phyloP scores from a whole-genome alignment of 2,329 filamentous ascomycete genomes.

The Hyphodiscus sp. region DNA sequence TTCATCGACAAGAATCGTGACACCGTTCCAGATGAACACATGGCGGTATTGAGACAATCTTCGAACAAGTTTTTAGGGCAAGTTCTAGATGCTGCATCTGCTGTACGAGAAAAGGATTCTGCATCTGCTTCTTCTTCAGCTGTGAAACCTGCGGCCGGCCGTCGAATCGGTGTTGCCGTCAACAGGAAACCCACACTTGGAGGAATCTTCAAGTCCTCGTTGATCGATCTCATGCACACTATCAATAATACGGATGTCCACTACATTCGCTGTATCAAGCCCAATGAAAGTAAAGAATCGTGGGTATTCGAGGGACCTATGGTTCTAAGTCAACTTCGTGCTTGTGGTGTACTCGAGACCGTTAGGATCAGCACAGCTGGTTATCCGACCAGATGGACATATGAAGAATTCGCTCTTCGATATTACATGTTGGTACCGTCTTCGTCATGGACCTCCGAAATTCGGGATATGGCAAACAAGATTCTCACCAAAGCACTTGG shows the following conservation, averaged over 20 bases:
- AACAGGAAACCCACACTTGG: constrained; percentile 95
- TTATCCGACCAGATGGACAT: constrained; percentile 97
- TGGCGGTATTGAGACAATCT: constrained; percentile 82
- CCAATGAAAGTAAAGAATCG: constrained; percentile 90
- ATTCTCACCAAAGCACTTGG: constrained; percentile 87
- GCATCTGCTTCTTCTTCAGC: constrained; percentile 58
- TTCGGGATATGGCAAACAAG: constrained; percentile 86
- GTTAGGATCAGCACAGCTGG: constrained; percentile 96
- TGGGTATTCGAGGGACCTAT: constrained; percentile 99
- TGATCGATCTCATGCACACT: constrained; percentile 96
- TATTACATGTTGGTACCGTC: constrained; percentile 98
- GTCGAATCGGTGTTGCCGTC: constrained; percentile 84
- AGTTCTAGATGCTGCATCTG: constrained; percentile 77
- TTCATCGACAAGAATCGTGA: constrained; percentile 99
- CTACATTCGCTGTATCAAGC: constrained; percentile 98
- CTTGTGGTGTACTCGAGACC: constrained; percentile 97
- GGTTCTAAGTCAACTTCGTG: constrained; percentile 93
- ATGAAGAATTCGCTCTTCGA: constrained; percentile 92
- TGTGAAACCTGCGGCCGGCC: constrained; percentile 73
- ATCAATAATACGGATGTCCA: constrained; percentile 98
- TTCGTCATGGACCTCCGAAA: constrained; percentile 84
- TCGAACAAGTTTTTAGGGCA: constrained; percentile 78
- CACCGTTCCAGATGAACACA: constrained; percentile 95
- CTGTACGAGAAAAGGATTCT: constrained; percentile 83
- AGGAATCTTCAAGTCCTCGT: constrained; percentile 96